A percentile compares a stretch with the other conserved stretches of the same genome.
Evolutionary conservation across 257 asterid species (phyloP).

Genomic region (Forsythia suspensa): DNA sequence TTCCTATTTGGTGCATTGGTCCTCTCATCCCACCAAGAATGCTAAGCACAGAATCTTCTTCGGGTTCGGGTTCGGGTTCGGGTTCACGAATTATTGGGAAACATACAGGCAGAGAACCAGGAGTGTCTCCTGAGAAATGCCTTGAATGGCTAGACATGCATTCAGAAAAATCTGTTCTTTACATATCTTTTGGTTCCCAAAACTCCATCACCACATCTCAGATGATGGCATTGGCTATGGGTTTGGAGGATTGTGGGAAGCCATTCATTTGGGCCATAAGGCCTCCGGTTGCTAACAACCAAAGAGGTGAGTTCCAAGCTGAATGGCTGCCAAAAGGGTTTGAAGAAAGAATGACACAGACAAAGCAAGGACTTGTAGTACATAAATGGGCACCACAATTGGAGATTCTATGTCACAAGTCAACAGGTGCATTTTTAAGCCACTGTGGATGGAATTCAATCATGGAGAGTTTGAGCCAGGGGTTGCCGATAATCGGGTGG

Average conservation of each 20-base stretch:
- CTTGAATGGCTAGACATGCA: slow-evolving; percentile 61
- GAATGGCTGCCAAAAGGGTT: slow-evolving; percentile 79
- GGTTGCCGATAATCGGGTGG: slow-evolving; percentile 92
- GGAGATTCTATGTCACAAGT: slow-evolving; percentile 73
- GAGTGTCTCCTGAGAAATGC: slow-evolving; percentile 70
- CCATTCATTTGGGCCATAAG: slow-evolving; percentile 81
- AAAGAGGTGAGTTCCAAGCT: slow-evolving; percentile 48
- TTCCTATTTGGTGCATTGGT: slow-evolving; percentile 81
- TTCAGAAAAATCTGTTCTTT: slow-evolving; percentile 51
- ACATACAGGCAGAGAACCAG: slow-evolving; percentile 62
- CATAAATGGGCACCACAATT: slow-evolving; percentile 93
- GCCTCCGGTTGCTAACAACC: slow-evolving; percentile 69
- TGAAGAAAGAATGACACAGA: slow-evolving; percentile 32
- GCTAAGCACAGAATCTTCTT: slow-evolving; percentile 27
- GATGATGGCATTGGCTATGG: slow-evolving; percentile 83
- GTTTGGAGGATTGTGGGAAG: slow-evolving; percentile 57
- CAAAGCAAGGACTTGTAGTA: slow-evolving; percentile 56
- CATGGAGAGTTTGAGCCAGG: slow-evolving; percentile 86
- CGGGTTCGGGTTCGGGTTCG: neutral
- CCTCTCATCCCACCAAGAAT: slow-evolving; percentile 68
- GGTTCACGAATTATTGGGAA: slow-evolving; percentile 29
- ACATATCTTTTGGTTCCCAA: slow-evolving; percentile 93
- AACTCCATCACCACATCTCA: slow-evolving; percentile 70
- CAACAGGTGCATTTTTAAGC: slow-evolving; percentile 71
- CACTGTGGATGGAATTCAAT: slow-evolving; percentile 96